phyloP scores from a whole-genome alignment of 1,139 yeast species.

The Pichia sp. region DNA sequence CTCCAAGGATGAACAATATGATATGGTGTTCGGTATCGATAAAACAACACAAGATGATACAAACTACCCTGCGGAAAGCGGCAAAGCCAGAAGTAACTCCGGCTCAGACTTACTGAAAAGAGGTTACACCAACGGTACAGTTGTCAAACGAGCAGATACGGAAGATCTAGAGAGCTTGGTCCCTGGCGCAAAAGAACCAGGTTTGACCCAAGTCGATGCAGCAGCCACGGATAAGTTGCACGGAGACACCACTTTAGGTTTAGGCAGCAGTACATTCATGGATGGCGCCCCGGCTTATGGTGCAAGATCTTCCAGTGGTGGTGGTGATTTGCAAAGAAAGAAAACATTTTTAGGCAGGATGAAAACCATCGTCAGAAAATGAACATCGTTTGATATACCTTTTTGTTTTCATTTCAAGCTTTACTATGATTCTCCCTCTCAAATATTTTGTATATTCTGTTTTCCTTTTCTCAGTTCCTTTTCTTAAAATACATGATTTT shows the following conservation, averaged over 20 bases:
- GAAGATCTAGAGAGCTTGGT: slow-evolving; percentile 19
- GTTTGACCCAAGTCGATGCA: slow-evolving; percentile 68
- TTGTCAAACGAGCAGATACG: slow-evolving; percentile 27
- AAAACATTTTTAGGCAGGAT: slow-evolving; percentile 83
- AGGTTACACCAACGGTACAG: slow-evolving; percentile 30
- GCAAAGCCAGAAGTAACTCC: slow-evolving; percentile 10
- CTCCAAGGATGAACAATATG: slow-evolving; percentile 49
- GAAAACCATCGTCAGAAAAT: slow-evolving; percentile 53
- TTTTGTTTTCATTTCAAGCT: background rate
- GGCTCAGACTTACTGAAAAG: slow-evolving; percentile 13
- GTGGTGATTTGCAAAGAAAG: slow-evolving; percentile 49
- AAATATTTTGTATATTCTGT: slow-evolving; percentile 1
- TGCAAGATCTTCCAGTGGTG: slow-evolving; percentile 34
- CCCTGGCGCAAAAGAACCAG: slow-evolving; percentile 41
- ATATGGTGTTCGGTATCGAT: slow-evolving; percentile 56
- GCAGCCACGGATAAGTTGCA: slow-evolving; percentile 62
- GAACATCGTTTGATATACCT: background rate
- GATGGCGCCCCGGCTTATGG: slow-evolving; percentile 95
- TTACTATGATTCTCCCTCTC: background rate
- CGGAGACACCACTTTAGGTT: slow-evolving; percentile 79
- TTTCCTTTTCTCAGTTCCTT: background rate
- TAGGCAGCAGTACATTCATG: slow-evolving; percentile 86
- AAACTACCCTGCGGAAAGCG: background rate
- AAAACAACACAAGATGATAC: slow-evolving; percentile 14
- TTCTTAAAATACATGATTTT: background rate